Evolutionary conservation across 2,329 filamentous ascomycete species (phyloP), one percentile per base, ranked within the genome.

Genomic region (Pseudocercospora cruenta): DNA sequence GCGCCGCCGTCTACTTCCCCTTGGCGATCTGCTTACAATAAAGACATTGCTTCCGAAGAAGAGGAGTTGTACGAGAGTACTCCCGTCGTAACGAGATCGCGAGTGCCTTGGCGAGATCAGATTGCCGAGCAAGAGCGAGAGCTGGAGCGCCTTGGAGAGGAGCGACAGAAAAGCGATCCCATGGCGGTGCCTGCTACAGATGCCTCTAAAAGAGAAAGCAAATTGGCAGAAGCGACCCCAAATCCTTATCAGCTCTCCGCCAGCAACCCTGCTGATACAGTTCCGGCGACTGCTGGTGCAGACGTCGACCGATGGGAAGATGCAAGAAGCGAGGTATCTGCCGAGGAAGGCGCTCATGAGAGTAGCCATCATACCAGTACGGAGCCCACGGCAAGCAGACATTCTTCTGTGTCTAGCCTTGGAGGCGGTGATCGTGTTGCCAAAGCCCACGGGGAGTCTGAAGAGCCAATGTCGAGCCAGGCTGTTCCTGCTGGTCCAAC

Each of bases 341-440:
- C 70, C 2, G 70, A 73, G 36, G 65, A 69, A 28, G 61, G 61
- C 16, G 62, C 63, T 4, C 54, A 66, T 2, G 62, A 68, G 6
- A 59, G 67, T 58, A 58, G 60, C 45, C 62, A 39, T 12, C 58
- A 67, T n/a, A 63, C 58, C 24, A 64, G 58, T 21, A 67, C 62
- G 4, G 49, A 55, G 16, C 51, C 62, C 12, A 67, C 39, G 6
- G 55, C 54, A 19, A 64, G 62, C 47, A 36, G 72, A 16, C 67
- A 65, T 7, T 74, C 72, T 33, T 74, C 71, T 31, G 70, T 74
- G 4, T 74, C 72, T 21, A 75, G 73, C 58, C 59, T 75, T 4
- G 72, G 69, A 47, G 65, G 36, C 19, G 39, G 65, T 43, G 19
- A 43, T 24, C 28, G 43, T 28, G 43, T 8, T 33, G 21, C 31